Evolutionary conservation across 1,139 yeast species (phyloP), one percentile per base, ranked within the genome.

Genomic region (Hyphopichia pseudoburtonii): DNA sequence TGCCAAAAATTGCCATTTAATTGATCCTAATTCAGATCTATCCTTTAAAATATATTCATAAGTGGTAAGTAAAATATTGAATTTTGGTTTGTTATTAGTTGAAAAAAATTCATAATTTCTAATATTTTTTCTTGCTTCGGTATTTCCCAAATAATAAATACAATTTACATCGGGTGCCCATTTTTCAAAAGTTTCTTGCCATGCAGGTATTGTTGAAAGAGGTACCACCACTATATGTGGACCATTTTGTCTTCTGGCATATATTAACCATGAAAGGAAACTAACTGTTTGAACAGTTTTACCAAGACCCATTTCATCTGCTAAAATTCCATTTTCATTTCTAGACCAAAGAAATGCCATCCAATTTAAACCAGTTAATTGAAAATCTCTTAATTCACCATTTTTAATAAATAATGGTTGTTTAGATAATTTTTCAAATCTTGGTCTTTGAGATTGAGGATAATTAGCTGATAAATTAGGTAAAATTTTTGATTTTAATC

Each of bases 271-370:
- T 34, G 96, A 86, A 45, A 94, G 70, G 55, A 94, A 94, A 2
- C 96, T 78, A 11, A 94, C 96, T 0, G 98, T 92, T 65, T 92
- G 99, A 18, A 92, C 97, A 6, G 99, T 92, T 60, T 92, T 92
- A 50, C 99, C 99, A 39, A 94, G 73, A 40, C 99, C 99, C 99
- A 94, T 94, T 61, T 94, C 99, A 68, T 94, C 99, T 5, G 99
- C 98, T 33, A 94, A 69, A 38, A 94, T 94, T 39, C 99, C 99
- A 60, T 92, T 94, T 64, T 92, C 97, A 60, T 92, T 88, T 56
- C 97, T 78, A 3, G 96, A 87, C 98, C 98, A 94, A 45, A 94
- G 70, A 57, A 89, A 94, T 0, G 98, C 98, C 98, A 94, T 94
- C 99, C 98, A 94, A 62, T 94, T 94, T 45, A 94, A 75, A 43